phyloP scores from a whole-genome alignment of 192 early-diverging fungal genomes.

The Obelidium mucronatum region DNA sequence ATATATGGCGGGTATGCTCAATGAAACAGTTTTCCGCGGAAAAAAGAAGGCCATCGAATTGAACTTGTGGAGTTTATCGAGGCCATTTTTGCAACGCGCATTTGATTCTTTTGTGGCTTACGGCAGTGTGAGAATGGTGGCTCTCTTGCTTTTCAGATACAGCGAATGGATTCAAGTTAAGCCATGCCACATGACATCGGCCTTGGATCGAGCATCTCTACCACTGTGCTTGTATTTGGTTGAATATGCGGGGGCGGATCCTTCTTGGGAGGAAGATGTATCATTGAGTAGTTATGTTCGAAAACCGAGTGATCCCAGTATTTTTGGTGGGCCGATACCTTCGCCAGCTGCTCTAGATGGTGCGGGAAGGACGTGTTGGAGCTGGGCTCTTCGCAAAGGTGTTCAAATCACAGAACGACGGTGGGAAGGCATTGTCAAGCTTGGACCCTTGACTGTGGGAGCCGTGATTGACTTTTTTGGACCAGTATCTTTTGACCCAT shows the following conservation, averaged over 20 bases:
- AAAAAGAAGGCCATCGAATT: neutral
- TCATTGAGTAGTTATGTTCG: neutral
- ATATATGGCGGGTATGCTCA: neutral
- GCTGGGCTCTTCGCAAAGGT: conserved; percentile 20
- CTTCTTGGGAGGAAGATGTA: conserved; percentile 28
- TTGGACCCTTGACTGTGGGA: conserved; percentile 26
- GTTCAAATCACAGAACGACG: conserved; percentile 24
- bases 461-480: conserved; percentile 25
- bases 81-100: conserved; percentile 15
- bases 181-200: conserved; percentile 33
- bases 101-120: conserved; percentile 34
- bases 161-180: neutral
- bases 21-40: neutral
- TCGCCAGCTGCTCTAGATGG: conserved; percentile 13
- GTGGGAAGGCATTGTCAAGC: conserved; percentile 34
- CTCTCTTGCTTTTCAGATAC: conserved; percentile 17
- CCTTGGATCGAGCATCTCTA: conserved; percentile 24
- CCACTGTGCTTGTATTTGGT: conserved; percentile 24
- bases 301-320: conserved; percentile 22
- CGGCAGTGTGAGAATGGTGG: conserved; percentile 26
- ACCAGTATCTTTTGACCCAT: conserved; percentile 16
- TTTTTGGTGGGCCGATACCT: conserved; percentile 24
- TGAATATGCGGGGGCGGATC: conserved; percentile 19
- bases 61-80: neutral
- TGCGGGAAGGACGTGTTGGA: conserved; percentile 26